Percentiles rank a stretch among this genome's conserved stretches.
phyloP scores from a whole-genome alignment of 129 eudicot species.

The Helianthus tuberosus region DNA sequence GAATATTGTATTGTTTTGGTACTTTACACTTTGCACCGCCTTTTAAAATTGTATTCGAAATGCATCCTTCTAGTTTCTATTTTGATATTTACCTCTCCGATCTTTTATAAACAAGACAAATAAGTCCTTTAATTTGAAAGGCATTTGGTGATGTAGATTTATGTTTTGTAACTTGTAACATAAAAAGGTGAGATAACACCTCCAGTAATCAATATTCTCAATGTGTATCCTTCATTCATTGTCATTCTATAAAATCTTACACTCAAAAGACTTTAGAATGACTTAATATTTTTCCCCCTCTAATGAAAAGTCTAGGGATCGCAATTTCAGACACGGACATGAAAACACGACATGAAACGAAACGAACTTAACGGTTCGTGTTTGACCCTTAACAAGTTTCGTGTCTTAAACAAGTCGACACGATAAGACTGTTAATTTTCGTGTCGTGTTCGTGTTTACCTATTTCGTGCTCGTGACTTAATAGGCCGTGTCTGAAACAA shows the following conservation, averaged over 20 bases:
- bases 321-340: too few relatives aligned
- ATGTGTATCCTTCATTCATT: neutral
- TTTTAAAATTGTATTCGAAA: neutral
- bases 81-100: neutral
- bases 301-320: too few relatives aligned
- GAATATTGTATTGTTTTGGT: slow-evolving; percentile 15
- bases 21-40: neutral
- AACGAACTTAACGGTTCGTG: too few relatives aligned
- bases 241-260: neutral
- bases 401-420: too few relatives aligned
- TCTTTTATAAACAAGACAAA: neutral
- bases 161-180: slow-evolving; percentile 2
- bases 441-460: too few relatives aligned
- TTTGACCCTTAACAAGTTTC: too few relatives aligned
- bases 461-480: too few relatives aligned
- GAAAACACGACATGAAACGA: too few relatives aligned
- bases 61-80: slow-evolving; percentile 16
- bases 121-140: neutral
- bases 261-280: too few relatives aligned
- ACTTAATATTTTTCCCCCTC: too few relatives aligned
- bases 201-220: neutral
- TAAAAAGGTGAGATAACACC: neutral
- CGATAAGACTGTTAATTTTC: too few relatives aligned
- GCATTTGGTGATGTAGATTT: neutral
- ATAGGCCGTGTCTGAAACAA: too few relatives aligned